These are phyloP conservation scores for Diospyros kaki DNA, from an alignment of 148 eudicot species.

Conservation along the genomic window DNA sequence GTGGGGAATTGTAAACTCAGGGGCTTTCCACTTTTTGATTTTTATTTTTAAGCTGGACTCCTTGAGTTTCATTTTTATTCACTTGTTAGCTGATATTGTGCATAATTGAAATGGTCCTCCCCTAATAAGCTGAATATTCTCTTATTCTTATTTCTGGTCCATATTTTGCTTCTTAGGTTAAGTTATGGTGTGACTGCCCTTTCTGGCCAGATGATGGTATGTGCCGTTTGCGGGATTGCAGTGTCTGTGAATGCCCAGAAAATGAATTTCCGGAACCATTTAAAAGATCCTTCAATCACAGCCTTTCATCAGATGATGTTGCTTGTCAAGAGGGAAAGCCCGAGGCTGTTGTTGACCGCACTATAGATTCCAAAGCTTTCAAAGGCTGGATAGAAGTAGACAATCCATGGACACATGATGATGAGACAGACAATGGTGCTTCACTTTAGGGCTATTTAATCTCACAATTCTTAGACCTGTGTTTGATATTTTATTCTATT, in stretches of 20 bases:
- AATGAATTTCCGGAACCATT: slow-evolving; percentile 36
- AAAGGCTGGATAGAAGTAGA: slow-evolving; percentile 50
- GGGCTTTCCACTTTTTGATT: neutral
- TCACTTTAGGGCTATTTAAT: neutral
- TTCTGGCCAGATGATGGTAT: slow-evolving; percentile 44
- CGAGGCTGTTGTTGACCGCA: slow-evolving; percentile 49
- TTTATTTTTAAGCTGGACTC: neutral
- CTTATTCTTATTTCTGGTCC: neutral
- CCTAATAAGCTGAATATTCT: neutral
- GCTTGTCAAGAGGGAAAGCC: slow-evolving; percentile 49
- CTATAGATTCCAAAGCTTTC: slow-evolving; percentile 45
- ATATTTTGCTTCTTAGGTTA: slow-evolving; percentile 19
- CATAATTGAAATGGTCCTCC: neutral
- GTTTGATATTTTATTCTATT: neutral
- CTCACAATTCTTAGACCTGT: neutral
- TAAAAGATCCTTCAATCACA: slow-evolving; percentile 19
- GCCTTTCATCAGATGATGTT: slow-evolving; percentile 39
- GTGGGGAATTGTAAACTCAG: too few relatives aligned
- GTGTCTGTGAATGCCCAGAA: slow-evolving; percentile 52
- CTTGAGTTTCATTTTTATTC: neutral
- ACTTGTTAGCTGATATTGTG: neutral
- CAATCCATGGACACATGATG: slow-evolving; percentile 55
- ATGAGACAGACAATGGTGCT: slow-evolving; percentile 52
- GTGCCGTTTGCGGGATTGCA: slow-evolving; percentile 45
- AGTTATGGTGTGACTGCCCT: slow-evolving; percentile 45